A percentile compares a stretch with the other conserved stretches of the same genome.
Evolutionary conservation across 1,139 yeast species (phyloP).

Genomic region (Nakaseomyces delphensis): DNA sequence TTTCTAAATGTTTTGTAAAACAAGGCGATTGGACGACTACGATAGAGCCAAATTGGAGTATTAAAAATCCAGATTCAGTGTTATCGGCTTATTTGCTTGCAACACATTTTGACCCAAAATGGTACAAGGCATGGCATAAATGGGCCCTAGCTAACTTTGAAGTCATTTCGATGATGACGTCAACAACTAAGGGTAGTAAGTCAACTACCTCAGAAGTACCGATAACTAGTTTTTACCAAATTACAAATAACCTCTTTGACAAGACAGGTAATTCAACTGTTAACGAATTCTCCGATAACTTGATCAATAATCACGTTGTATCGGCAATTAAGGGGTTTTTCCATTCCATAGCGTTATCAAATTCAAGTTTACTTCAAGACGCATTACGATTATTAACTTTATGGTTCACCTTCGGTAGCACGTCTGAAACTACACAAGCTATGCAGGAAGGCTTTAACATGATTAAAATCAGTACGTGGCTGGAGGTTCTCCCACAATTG

Average conservation of each 20-base stretch:
- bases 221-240: conserved; percentile 14
- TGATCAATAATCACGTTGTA: conserved; percentile 77
- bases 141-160: conserved; percentile 99
- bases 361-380: conserved; percentile 83
- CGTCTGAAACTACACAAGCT: conserved; percentile 83
- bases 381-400: conserved; percentile 79
- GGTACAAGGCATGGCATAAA: conserved; percentile 99
- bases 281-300: conserved; percentile 42
- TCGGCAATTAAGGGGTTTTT: conserved; percentile 95
- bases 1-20: conserved; percentile 90
- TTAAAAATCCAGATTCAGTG: conserved; percentile 57
- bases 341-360: conserved; percentile 84
- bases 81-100: conserved; percentile 88
- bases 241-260: conserved; percentile 14
- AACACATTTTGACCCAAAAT: conserved; percentile 81
- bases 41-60: conserved; percentile 68
- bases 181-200: conserved; percentile 31
- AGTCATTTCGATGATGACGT: conserved; percentile 64
- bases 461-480: conserved; percentile 89
- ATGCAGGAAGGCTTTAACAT: conserved; percentile 84
- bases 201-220: conserved; percentile 22
- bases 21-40: conserved; percentile 98
- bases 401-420: conserved; percentile 95
- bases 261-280: conserved; percentile 19
- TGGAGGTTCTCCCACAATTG: conserved; percentile 90